A percentile compares a stretch with the other conserved stretches of the same genome.
phyloP scores from a whole-genome alignment of 495 filamentous ascomycete species.

The Opeltia flavorubescens region DNA sequence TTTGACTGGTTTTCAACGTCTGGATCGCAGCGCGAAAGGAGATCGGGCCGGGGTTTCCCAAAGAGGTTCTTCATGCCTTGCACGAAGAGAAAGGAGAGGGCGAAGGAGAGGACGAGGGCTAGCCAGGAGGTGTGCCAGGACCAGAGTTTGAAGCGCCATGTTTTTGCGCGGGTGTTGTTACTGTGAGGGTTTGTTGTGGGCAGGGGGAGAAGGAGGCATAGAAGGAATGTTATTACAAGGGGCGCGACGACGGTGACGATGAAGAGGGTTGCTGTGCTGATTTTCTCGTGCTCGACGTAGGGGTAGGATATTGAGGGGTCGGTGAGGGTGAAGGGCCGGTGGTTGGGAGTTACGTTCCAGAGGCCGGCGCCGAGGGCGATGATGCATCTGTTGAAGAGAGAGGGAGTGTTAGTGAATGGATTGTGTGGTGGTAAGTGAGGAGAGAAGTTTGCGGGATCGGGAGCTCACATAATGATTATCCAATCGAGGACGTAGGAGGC shows the following conservation, averaged over 20 bases:
- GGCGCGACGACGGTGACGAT: constrained; percentile 39
- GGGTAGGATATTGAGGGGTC: constrained; percentile 48
- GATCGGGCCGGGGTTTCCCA: constrained; percentile 51
- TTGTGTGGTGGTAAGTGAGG: background rate
- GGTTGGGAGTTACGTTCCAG: constrained; percentile 26
- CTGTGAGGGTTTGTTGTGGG: constrained; percentile 25
- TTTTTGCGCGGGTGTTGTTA: too few species aligned
- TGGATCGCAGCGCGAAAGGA: constrained; percentile 46
- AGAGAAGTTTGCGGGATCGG: too few species aligned
- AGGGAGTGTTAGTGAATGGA: background rate
- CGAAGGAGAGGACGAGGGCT: constrained; percentile 43
- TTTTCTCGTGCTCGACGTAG: constrained; percentile 35
- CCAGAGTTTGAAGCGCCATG: constrained; percentile 38
- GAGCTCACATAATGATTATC: constrained; percentile 35
- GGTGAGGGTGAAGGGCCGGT: constrained; percentile 32
- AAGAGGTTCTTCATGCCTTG: constrained; percentile 48
- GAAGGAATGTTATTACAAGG: constrained; percentile 33
- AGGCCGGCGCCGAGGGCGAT: constrained; percentile 34
- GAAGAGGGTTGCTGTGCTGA: constrained; percentile 35
- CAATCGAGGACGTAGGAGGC: constrained; percentile 40
- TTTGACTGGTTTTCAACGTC: constrained; percentile 29
- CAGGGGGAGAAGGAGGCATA: constrained; percentile 34
- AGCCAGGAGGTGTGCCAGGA: constrained; percentile 53
- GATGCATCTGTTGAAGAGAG: constrained; percentile 22
- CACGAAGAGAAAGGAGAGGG: constrained; percentile 41